These are phyloP conservation scores for Sporothrix brasiliensis DNA, from an alignment of 2,329 filamentous ascomycete species.

Conservation along the genomic window DNA sequence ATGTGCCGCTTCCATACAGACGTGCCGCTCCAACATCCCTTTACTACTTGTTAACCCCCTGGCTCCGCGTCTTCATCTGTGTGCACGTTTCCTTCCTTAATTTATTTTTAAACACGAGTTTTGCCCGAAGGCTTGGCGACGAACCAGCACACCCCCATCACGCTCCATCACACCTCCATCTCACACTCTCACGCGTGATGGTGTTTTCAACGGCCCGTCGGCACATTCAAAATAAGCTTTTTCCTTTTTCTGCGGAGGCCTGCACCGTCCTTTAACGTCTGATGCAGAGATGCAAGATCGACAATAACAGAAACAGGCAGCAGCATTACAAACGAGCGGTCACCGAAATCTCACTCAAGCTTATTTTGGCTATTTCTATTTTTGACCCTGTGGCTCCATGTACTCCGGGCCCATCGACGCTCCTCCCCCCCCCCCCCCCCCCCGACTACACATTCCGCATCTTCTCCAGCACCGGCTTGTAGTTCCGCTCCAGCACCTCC, in stretches of 20 bases:
- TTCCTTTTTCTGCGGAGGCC: background rate
- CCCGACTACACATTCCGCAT: conserved; percentile 11
- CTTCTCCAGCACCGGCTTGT: conserved; percentile 29
- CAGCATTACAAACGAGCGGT: background rate
- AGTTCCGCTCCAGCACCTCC: conserved; percentile 13
- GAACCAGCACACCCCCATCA: background rate
- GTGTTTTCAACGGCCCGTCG: background rate
- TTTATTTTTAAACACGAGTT: conserved; percentile 1
- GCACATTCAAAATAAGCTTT: conserved; percentile 3
- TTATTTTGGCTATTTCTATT: background rate
- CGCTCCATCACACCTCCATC: background rate
- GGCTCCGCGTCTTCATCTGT: background rate
- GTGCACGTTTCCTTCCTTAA: background rate
- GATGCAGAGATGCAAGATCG: too few species aligned
- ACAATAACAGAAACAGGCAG: background rate
- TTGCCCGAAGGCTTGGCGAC: background rate
- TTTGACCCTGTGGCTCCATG: background rate
- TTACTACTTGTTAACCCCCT: background rate
- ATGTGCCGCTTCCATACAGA: background rate
- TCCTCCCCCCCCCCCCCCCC: background rate
- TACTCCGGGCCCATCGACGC: too few species aligned
- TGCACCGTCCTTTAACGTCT: too few species aligned
- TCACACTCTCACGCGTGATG: background rate
- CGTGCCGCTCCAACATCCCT: background rate
- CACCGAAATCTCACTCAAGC: background rate